These are phyloP conservation scores for Paraphoma chrysanthemicola DNA, from an alignment of 2,329 filamentous ascomycete species.

Conservation along the genomic window DNA sequence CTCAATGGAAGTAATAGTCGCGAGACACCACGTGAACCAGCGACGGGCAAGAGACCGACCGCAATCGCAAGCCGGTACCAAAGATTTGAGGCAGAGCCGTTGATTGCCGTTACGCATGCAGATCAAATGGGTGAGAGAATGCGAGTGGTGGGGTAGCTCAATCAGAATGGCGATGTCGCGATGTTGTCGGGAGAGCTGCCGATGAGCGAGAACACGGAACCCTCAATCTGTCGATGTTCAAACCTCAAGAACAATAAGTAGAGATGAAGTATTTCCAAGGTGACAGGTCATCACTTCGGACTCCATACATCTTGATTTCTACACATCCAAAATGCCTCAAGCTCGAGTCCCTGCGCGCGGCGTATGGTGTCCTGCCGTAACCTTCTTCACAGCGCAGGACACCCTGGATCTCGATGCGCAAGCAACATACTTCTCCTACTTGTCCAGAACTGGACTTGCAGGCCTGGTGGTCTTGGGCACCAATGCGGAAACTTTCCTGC, in stretches of 20 bases:
- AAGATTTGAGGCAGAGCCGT: slow-evolving; percentile 11
- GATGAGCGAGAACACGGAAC: background rate
- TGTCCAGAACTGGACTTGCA: slow-evolving; percentile 49
- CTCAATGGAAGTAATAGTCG: slow-evolving; percentile 8
- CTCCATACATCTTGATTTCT: background rate
- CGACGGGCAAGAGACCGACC: slow-evolving; percentile 1
- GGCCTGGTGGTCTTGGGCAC: slow-evolving; percentile 52
- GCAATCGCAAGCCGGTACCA: slow-evolving; percentile 3
- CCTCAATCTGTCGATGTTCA: background rate
- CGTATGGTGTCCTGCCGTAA: slow-evolving; percentile 47
- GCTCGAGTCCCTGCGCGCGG: slow-evolving; percentile 20
- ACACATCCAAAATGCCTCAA: slow-evolving; percentile 11
- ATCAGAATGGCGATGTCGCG: background rate
- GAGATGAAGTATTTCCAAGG: background rate
- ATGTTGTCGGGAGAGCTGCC: slow-evolving; percentile 1
- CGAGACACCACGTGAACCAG: background rate
- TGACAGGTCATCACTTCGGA: background rate
- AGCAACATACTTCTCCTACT: slow-evolving; percentile 50
- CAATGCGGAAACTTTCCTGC: slow-evolving; percentile 53
- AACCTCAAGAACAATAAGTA: background rate
- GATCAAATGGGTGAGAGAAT: slow-evolving; percentile 5
- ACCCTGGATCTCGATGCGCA: slow-evolving; percentile 48
- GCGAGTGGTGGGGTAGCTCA: background rate
- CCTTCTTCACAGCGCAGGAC: slow-evolving; percentile 48
- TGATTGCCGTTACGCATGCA: slow-evolving; percentile 13